A percentile compares a stretch with the other conserved stretches of the same genome.
Evolutionary conservation across 2,329 filamentous ascomycete species (phyloP).

Genomic region (Fusarium burgessii): DNA sequence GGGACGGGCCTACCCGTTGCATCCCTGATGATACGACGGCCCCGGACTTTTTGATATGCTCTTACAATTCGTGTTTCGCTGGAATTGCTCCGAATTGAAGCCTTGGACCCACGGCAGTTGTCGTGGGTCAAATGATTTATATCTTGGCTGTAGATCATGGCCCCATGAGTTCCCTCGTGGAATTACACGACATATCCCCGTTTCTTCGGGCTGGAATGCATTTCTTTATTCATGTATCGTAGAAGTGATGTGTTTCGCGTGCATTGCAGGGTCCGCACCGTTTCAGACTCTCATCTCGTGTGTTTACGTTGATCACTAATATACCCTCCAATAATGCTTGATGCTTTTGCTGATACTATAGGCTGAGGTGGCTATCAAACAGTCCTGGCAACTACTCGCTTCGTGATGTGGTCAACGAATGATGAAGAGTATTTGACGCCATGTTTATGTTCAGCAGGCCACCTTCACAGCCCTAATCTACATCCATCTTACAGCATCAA

Average conservation of each 20-base stretch:
- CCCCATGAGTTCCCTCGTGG: slow-evolving; percentile 3
- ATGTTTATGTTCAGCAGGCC: slow-evolving; percentile 24
- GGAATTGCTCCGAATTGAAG: slow-evolving; percentile 5
- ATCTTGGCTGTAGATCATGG: slow-evolving; percentile 29
- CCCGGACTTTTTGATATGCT: not conserved
- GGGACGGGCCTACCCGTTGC: slow-evolving; percentile 31
- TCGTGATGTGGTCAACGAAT: slow-evolving; percentile 8
- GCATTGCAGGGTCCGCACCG: not conserved
- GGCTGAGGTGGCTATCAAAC: not conserved
- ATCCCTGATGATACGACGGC: slow-evolving; percentile 13
- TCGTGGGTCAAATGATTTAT: slow-evolving; percentile 13
- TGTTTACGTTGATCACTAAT: not conserved
- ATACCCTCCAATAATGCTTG: not conserved
- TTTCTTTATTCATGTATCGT: slow-evolving; percentile 1
- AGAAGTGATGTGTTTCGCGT: slow-evolving; percentile 3
- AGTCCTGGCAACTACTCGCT: not conserved
- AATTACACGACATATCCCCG: slow-evolving; percentile 14
- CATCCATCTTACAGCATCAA: not conserved
- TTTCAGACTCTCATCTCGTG: not conserved
- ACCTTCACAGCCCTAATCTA: not conserved
- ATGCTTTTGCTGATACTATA: not conserved
- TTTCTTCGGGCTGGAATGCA: slow-evolving; percentile 8
- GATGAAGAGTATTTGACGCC: not conserved
- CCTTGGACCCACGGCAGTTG: slow-evolving; percentile 8
- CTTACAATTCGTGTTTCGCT: slow-evolving; percentile 3